These are phyloP conservation scores for Trametes maxima DNA, from an alignment of 768 basidiomycete species.

Conservation along the genomic window DNA sequence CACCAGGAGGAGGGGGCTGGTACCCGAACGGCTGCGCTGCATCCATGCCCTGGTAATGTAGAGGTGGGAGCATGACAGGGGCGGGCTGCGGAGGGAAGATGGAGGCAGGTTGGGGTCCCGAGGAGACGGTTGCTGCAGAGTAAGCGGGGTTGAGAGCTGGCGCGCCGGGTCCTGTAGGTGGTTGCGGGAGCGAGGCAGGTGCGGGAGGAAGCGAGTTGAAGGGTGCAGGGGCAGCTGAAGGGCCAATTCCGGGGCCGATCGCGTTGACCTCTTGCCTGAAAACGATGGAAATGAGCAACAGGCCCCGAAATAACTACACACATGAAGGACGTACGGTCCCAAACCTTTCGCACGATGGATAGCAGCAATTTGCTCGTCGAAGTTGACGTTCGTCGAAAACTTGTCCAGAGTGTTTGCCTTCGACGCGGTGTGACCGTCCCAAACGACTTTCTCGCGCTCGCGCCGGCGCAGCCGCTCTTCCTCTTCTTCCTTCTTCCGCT, in stretches of 20 bases:
- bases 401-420: conserved; percentile 92
- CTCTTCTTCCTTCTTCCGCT: conserved; percentile 84
- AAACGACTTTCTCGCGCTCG: conserved; percentile 93
- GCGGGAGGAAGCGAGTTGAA: conserved; percentile 67
- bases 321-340: conserved; percentile 59
- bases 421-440: conserved; percentile 98
- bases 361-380: conserved; percentile 97
- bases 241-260: conserved; percentile 87
- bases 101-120: conserved; percentile 90
- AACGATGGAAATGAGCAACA: conserved; percentile 18
- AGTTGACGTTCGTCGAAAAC: conserved; percentile 90
- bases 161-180: conserved; percentile 49
- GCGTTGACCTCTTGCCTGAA: conserved; percentile 72
- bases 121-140: conserved; percentile 84
- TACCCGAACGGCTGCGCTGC: conserved; percentile 79
- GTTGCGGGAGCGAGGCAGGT: conserved; percentile 73
- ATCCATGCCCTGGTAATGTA: conserved; percentile 82
- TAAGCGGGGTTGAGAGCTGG: conserved; percentile 55
- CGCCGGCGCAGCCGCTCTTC: conserved; percentile 78
- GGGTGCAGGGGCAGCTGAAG: conserved; percentile 67
- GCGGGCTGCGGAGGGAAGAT: conserved; percentile 56
- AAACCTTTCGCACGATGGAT: conserved; percentile 93
- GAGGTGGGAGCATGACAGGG: conserved; percentile 82
- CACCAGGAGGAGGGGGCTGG: conserved; percentile 56
- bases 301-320: conserved; percentile 4